phyloP scores from a whole-genome alignment of 768 basidiomycete species.

The Suillus clintonianus region DNA sequence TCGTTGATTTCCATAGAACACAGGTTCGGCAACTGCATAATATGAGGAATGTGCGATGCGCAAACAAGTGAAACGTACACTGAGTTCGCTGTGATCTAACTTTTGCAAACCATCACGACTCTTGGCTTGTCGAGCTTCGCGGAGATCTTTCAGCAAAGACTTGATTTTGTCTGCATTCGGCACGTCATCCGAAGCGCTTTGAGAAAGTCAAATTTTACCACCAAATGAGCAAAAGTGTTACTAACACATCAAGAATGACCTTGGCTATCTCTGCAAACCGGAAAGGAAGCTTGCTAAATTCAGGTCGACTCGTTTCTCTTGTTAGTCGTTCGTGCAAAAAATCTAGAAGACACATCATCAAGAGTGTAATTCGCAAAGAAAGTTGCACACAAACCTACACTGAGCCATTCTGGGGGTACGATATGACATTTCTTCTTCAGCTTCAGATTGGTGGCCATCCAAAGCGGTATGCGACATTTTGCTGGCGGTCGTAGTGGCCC shows the following conservation, averaged over 20 bases:
- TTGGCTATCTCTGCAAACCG: slow-evolving; percentile 90
- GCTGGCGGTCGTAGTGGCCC: slow-evolving; percentile 91
- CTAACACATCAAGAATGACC: slow-evolving; percentile 90
- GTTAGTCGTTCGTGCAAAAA: slow-evolving; percentile 74
- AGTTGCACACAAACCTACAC: slow-evolving; percentile 59
- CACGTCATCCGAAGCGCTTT: slow-evolving; percentile 88
- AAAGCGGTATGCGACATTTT: slow-evolving; percentile 85
- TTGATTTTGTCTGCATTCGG: slow-evolving; percentile 82
- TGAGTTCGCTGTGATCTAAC: slow-evolving; percentile 80
- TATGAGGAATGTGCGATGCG: not conserved
- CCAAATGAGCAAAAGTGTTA: not conserved
- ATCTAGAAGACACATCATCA: slow-evolving; percentile 46
- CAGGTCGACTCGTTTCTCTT: slow-evolving; percentile 70
- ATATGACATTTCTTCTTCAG: slow-evolving; percentile 94
- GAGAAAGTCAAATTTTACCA: not conserved
- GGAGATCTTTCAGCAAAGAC: slow-evolving; percentile 88
- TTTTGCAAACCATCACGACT: slow-evolving; percentile 80
- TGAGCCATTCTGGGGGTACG: slow-evolving; percentile 87
- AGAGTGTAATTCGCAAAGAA: not conserved
- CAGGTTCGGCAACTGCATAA: slow-evolving; percentile 72
- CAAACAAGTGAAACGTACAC: slow-evolving; percentile 41
- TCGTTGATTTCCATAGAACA: slow-evolving; percentile 94
- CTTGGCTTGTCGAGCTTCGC: slow-evolving; percentile 94
- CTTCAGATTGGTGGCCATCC: slow-evolving; percentile 95
- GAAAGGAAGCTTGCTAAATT: slow-evolving; percentile 82